A percentile compares a stretch with the other conserved stretches of the same genome.
These are phyloP conservation scores for Calonectria multiphialidica DNA, from an alignment of 2,329 filamentous ascomycete genomes.

Conservation along the genomic window DNA sequence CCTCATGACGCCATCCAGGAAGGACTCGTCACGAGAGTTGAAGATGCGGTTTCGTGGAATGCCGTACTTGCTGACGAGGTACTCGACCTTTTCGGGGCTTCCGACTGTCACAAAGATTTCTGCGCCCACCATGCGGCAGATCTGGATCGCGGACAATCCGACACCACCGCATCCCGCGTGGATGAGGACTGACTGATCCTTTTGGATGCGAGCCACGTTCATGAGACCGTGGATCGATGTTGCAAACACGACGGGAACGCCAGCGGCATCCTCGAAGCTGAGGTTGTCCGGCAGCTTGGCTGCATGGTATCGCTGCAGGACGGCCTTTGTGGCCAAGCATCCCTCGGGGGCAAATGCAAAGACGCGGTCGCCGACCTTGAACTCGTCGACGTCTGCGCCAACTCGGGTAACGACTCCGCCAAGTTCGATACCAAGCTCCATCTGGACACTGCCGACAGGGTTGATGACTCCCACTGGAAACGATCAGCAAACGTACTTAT, in stretches of 20 bases:
- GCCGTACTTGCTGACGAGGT: conserved; percentile 46
- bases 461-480: conserved; percentile 37
- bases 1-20: conserved; percentile 43
- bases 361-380: conserved; percentile 51
- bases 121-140: conserved; percentile 46
- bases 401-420: conserved; percentile 47
- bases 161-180: conserved; percentile 50
- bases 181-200: conserved; percentile 48
- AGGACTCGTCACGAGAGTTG: conserved; percentile 47
- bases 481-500: background rate
- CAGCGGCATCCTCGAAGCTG: conserved; percentile 50
- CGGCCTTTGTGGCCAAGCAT: conserved; percentile 45
- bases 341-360: conserved; percentile 35
- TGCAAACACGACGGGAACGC: conserved; percentile 49
- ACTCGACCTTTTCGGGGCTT: conserved; percentile 49
- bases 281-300: conserved; percentile 49
- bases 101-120: conserved; percentile 53
- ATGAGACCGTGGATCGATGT: conserved; percentile 50
- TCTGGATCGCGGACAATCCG: conserved; percentile 48
- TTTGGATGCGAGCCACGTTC: conserved; percentile 29
- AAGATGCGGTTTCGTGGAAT: conserved; percentile 51
- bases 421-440: conserved; percentile 45
- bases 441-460: conserved; percentile 22
- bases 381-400: conserved; percentile 39
- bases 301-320: conserved; percentile 40